Percentiles rank a stretch among this genome's conserved stretches.
Evolutionary conservation across 2,329 filamentous ascomycete species (phyloP).

Genomic region (Pyrenochaeta sp.): DNA sequence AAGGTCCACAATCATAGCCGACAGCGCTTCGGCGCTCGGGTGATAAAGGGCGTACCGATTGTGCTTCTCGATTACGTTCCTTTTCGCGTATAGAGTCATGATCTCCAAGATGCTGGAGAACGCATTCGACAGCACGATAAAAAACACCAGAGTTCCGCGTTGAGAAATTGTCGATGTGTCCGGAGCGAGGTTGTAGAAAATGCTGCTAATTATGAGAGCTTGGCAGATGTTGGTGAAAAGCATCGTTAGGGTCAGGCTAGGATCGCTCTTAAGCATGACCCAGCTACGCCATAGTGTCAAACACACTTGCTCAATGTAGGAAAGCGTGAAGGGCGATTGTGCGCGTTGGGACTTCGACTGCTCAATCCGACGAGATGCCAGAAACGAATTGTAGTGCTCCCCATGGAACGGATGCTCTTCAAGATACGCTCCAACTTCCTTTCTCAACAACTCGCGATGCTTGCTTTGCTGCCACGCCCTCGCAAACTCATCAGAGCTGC

Average conservation of each 20-base stretch:
- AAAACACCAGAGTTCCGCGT: conserved; percentile 83
- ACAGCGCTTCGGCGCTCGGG: conserved; percentile 79
- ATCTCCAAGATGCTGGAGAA: conserved; percentile 62
- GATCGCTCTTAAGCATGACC: conserved; percentile 77
- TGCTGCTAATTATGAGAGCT: conserved; percentile 78
- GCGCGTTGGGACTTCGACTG: conserved; percentile 61
- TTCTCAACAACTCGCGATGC: conserved; percentile 54
- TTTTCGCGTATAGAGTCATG: conserved; percentile 73
- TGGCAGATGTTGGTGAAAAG: conserved; percentile 76
- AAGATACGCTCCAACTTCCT: conserved; percentile 57
- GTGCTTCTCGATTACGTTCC: conserved; percentile 88
- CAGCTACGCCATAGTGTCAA: conserved; percentile 85
- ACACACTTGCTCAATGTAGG: conserved; percentile 74
- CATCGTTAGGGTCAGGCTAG: conserved; percentile 73
- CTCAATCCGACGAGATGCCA: conserved; percentile 54
- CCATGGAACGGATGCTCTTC: conserved; percentile 55
- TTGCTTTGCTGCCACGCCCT: conserved; percentile 62
- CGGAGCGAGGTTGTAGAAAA: conserved; percentile 78
- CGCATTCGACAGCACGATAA: conserved; percentile 78
- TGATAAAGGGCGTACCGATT: conserved; percentile 72
- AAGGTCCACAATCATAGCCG: conserved; percentile 82
- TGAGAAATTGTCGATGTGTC: conserved; percentile 78
- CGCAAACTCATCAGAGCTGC: conserved; percentile 60
- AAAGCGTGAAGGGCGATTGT: conserved; percentile 83
- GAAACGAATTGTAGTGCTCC: conserved; percentile 54